Base-by-base conservation (phyloP, 495 filamentous ascomycete species). In the Thermochaetoides thermophila region DNA sequence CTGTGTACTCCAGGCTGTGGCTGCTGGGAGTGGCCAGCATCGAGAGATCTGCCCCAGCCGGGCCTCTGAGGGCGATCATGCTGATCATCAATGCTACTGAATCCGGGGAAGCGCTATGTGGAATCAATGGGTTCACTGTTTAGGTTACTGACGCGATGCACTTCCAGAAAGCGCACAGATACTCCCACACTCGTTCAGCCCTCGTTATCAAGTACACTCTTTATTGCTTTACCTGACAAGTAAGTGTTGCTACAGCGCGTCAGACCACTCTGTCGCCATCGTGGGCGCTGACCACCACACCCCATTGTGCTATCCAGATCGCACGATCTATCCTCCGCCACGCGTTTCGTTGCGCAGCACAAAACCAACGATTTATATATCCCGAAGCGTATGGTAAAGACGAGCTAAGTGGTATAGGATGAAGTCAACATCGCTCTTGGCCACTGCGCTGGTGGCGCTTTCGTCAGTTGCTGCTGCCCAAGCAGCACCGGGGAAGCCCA, bases 121-220 rank as follows among this genome's bases (percentile, higher is more conserved):
- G 21, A 18, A 23, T 32, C 2, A 16, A 2, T n/a, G n/a, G n/a
- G n/a, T n/a, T n/a, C n/a, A n/a, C n/a, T n/a, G n/a, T n/a, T n/a
- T n/a, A 15, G 29, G 3, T 38, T 32, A 12, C 55, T 59, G 30
- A 63, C 43, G 25, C 32, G 27, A 40, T 34, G 21, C 6, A 24
- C 21, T 11, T 37, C 27, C 45, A 65, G 63, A 64, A 27, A 53
- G n/a, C n/a, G n/a, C n/a, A n/a, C n/a, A n/a, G n/a, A n/a, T n/a
- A n/a, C n/a, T n/a, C n/a, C n/a, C 53, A 70, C 70, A 49, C 60
- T 73, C 65, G 57, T 71, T 72, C 61, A 64, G 11, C 21, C 6
- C 44, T 52, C 31, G 45, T 56, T 65, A 68, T 73, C 69, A 73
- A 74, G 65, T 74, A 66, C 69, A 68, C 63, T 73, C 69, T 63